Conservation (phyloP, 225 moss, liverwort and hornwort species). For the Pseudoscleropodium purum region DNA sequence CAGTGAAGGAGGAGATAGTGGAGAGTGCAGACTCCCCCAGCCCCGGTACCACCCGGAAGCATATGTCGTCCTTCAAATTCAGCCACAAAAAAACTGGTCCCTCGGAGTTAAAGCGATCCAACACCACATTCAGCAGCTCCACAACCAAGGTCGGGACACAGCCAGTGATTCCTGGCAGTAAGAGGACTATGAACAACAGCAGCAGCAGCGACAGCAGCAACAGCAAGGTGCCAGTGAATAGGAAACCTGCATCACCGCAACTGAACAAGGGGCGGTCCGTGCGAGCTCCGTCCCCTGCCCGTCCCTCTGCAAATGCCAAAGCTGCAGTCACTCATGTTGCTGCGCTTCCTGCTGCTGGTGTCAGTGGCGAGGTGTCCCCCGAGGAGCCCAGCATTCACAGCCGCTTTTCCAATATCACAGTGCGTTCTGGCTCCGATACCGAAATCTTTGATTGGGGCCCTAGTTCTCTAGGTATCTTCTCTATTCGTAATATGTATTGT, state of each 20-base stretch:
- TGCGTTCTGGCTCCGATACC: constrained; percentile 65
- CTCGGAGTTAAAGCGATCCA: constrained; percentile 15
- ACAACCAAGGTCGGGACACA: not conserved
- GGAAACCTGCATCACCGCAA: constrained; percentile 5
- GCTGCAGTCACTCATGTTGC: not conserved
- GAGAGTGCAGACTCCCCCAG: constrained; percentile 31
- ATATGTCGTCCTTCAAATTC: constrained; percentile 48
- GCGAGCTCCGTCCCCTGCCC: constrained; percentile 20
- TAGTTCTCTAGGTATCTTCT: constrained; percentile 65
- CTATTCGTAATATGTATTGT: constrained; percentile 24
- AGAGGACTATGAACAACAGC: not conserved
- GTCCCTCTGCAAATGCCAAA: not conserved
- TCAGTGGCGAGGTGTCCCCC: not conserved
- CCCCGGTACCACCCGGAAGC: constrained; percentile 22
- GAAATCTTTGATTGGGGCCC: constrained; percentile 56
- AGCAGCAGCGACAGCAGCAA: not conserved
- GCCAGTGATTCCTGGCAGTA: not conserved
- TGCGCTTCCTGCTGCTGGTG: not conserved
- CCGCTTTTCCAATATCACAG: constrained; percentile 62
- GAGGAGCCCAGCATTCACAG: constrained; percentile 54
- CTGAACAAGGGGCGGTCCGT: constrained; percentile 19
- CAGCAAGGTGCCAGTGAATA: not conserved
- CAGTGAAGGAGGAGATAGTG: constrained; percentile 40
- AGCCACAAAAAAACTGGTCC: constrained; percentile 15
- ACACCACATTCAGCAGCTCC: not conserved